Evolutionary conservation across 495 filamentous ascomycete genomes (phyloP).

Genomic region (Penicillium verhagenii): DNA sequence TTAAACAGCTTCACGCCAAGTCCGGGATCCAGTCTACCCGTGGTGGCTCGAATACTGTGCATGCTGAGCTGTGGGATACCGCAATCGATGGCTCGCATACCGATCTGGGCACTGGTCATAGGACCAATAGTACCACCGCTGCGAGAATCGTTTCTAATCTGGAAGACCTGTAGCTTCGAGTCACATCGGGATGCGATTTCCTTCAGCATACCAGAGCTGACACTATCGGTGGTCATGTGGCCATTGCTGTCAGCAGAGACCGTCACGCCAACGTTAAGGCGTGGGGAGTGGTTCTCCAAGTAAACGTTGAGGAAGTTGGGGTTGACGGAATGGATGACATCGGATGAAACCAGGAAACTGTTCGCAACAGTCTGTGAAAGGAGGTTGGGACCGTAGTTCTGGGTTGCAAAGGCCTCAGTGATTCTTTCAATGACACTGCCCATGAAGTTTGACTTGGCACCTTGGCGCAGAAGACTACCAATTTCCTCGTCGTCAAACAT

Average conservation of each 20-base stretch:
- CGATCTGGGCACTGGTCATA: conserved; percentile 77
- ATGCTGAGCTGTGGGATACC: conserved; percentile 92
- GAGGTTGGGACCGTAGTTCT: conserved; percentile 60
- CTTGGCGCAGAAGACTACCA: conserved; percentile 84
- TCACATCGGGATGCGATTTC: conserved; percentile 69
- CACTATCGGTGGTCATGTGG: conserved; percentile 87
- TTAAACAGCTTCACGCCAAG: conserved; percentile 85
- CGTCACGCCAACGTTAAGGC: conserved; percentile 86
- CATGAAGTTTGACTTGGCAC: conserved; percentile 85
- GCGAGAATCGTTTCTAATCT: conserved; percentile 88
- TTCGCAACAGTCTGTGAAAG: conserved; percentile 84
- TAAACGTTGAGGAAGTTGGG: conserved; percentile 85
- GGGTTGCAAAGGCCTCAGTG: conserved; percentile 62
- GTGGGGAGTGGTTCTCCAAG: conserved; percentile 78
- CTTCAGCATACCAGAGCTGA: conserved; percentile 73
- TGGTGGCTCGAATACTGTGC: conserved; percentile 92
- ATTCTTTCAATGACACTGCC: conserved; percentile 75
- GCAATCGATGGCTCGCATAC: conserved; percentile 82
- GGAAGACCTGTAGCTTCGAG: conserved; percentile 79
- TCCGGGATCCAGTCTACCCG: conserved; percentile 81
- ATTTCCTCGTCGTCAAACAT: conserved; percentile 98
- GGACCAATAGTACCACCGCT: conserved; percentile 95
- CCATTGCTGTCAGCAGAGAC: conserved; percentile 86
- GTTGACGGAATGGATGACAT: conserved; percentile 93
- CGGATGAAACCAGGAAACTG: conserved; percentile 88